Evolutionary conservation across 441 rosid genomes (phyloP).

Genomic region (Gossypium schwendimanii): DNA sequence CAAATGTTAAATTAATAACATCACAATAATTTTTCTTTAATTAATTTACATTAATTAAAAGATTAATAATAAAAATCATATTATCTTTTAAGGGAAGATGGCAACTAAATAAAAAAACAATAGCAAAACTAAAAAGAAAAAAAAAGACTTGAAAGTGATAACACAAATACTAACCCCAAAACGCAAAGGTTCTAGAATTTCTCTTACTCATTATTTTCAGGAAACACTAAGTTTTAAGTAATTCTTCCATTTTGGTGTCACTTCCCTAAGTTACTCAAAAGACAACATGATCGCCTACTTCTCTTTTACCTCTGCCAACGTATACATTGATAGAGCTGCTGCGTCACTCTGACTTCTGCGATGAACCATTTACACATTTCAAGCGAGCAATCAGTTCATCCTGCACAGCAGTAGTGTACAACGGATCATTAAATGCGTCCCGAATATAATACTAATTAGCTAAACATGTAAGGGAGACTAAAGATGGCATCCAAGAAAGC

Average conservation of each 20-base stretch:
- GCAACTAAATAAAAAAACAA: background rate
- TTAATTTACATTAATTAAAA: too few relatives aligned
- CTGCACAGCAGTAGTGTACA: constrained; percentile 28
- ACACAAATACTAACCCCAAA: background rate
- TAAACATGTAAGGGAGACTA: background rate
- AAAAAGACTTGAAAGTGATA: background rate
- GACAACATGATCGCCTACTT: constrained; percentile 13
- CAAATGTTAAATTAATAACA: too few relatives aligned
- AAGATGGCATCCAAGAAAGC: background rate
- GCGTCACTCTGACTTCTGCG: background rate
- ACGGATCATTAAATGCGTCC: background rate
- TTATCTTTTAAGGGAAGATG: background rate
- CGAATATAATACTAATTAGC: background rate
- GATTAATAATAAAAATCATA: too few relatives aligned
- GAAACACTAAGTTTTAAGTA: background rate
- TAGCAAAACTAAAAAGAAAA: background rate
- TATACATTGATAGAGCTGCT: constrained; percentile 5
- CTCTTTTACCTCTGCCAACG: background rate
- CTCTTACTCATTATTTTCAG: background rate
- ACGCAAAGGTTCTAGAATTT: background rate
- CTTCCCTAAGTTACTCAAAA: constrained; percentile 15
- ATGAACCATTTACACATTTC: constrained; percentile 32
- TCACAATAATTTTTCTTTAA: too few relatives aligned
- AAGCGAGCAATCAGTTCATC: constrained; percentile 60
- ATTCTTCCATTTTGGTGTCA: background rate